A percentile compares a stretch with the other conserved stretches of the same genome.
phyloP scores from a whole-genome alignment of 805 yeast genomes.

The Hanseniaspora valbyensis region DNA sequence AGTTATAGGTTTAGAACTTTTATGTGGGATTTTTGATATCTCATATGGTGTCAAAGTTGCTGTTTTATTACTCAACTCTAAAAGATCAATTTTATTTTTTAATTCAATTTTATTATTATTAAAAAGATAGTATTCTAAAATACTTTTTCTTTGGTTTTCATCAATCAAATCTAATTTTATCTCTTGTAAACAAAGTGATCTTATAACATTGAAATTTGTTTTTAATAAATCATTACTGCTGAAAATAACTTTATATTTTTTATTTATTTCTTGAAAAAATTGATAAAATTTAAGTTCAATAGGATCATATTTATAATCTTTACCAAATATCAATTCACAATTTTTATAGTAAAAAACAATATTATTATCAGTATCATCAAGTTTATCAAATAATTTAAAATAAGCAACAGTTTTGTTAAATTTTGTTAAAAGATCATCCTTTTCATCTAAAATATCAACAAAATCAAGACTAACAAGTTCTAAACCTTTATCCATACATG shows the following conservation, averaged over 20 bases:
- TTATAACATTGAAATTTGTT: conserved; percentile 36
- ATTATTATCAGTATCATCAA: neutral
- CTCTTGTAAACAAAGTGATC: conserved; percentile 67
- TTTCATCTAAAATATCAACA: neutral
- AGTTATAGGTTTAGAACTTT: conserved; percentile 41
- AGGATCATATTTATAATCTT: neutral
- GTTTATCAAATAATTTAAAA: neutral
- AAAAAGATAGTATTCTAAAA: neutral
- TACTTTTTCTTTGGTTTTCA: conserved; percentile 51
- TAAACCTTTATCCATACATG: neutral
- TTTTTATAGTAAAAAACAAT: neutral
- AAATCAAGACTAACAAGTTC: neutral
- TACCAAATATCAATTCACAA: neutral
- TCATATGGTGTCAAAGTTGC: conserved; percentile 90
- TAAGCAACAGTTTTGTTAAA: neutral
- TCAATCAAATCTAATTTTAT: conserved; percentile 64
- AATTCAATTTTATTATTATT: no score
- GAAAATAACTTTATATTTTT: neutral
- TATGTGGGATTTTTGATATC: conserved; percentile 49
- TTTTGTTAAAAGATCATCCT: neutral
- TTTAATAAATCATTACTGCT: conserved; percentile 16
- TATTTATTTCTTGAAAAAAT: neutral
- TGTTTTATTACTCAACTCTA: conserved; percentile 63
- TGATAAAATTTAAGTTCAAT: neutral
- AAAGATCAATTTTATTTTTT: no score